Evolutionary conservation across 2,329 filamentous ascomycete genomes (phyloP).

Genomic region (Fonsecaea nubica): DNA sequence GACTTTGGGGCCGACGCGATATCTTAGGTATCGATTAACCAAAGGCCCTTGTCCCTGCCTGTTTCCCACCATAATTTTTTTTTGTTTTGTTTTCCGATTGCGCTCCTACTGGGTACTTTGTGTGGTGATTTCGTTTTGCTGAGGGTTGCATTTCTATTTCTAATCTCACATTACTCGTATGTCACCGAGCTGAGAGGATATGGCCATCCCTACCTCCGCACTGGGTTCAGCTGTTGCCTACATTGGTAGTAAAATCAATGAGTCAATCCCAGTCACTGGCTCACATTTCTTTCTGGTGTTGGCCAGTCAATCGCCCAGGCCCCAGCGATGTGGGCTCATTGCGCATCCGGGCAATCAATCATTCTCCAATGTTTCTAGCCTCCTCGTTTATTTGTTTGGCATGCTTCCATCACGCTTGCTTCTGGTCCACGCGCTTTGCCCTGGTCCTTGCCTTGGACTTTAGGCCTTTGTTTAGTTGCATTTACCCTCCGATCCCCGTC

Average conservation of each 20-base stretch:
- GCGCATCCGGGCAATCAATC: conserved; percentile 8
- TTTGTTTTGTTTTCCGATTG: not conserved
- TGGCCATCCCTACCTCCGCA: not conserved
- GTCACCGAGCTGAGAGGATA: not conserved
- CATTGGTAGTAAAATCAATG: not conserved
- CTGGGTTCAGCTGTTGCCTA: not conserved
- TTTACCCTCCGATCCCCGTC: not conserved
- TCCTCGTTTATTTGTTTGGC: conserved; percentile 17
- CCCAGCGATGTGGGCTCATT: conserved; percentile 10
- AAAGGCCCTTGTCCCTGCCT: not conserved
- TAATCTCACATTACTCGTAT: not conserved
- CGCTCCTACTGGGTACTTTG: not conserved
- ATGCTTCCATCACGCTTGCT: conserved; percentile 15
- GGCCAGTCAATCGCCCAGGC: conserved; percentile 6
- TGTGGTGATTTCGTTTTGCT: not conserved
- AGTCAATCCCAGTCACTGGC: conserved; percentile 2
- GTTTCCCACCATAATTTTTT: not conserved
- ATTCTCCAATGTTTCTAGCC: conserved; percentile 22
- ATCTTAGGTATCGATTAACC: conserved; percentile 15
- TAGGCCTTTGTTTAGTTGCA: conserved; percentile 7
- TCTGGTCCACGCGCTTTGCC: conserved; percentile 19
- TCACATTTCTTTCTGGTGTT: conserved; percentile 1
- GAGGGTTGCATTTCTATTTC: conserved; percentile 1
- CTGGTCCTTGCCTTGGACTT: conserved; percentile 11
- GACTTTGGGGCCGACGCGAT: conserved; percentile 11